Conservation (phyloP, 1,139 yeast species). For the Yamadazyma triangularis region DNA sequence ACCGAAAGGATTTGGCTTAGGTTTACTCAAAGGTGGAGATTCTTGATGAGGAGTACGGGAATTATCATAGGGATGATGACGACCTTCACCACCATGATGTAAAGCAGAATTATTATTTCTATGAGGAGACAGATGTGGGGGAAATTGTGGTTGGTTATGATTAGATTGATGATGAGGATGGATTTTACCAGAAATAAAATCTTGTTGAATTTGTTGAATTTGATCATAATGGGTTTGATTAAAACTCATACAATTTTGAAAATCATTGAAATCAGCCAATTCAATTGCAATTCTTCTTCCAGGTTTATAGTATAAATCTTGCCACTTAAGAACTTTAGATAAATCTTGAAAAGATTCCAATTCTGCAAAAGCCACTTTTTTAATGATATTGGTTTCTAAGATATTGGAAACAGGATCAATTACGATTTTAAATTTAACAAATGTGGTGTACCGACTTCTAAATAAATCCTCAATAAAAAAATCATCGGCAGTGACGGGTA, state of each 20-base stretch:
- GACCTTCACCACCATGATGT: not conserved
- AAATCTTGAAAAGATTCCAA: slow-evolving; percentile 43
- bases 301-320: slow-evolving; percentile 37
- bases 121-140: slow-evolving; percentile 3
- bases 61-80: not conserved
- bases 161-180: slow-evolving; percentile 2
- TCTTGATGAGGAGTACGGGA: not conserved
- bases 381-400: slow-evolving; percentile 35
- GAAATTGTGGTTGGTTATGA: not conserved
- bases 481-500: slow-evolving; percentile 41
- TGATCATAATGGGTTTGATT: slow-evolving; percentile 32
- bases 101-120: not conserved
- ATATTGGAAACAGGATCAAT: slow-evolving; percentile 40
- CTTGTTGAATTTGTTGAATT: slow-evolving; percentile 27
- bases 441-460: slow-evolving; percentile 37
- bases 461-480: slow-evolving; percentile 40
- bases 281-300: slow-evolving; percentile 40
- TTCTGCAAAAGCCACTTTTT: slow-evolving; percentile 63
- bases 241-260: slow-evolving; percentile 40
- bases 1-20: slow-evolving; percentile 42
- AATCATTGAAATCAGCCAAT: slow-evolving; percentile 46
- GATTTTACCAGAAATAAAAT: slow-evolving; percentile 22
- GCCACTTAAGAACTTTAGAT: slow-evolving; percentile 43
- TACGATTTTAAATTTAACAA: slow-evolving; percentile 37
- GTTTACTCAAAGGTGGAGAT: slow-evolving; percentile 10